Base-by-base conservation (phyloP, 108 stramenopile species). In the Pseudonitzschia multiseries region DNA sequence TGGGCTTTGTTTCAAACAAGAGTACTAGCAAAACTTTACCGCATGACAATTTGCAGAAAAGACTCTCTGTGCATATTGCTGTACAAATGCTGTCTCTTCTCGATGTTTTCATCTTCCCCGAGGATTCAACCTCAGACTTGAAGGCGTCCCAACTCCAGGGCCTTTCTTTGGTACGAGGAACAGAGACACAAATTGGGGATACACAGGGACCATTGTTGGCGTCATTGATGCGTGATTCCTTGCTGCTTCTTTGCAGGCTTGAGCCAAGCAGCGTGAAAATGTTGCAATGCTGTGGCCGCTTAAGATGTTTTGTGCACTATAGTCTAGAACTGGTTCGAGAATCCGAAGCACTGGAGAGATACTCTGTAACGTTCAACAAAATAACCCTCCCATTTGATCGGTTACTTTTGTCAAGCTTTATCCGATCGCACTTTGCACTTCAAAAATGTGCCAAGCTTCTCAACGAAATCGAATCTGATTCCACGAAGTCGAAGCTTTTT, bases 51-150 rank as follows among this genome's bases (percentile, higher is more conserved):
- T 33, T 62, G 15, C 12, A 29, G 20, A 66, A 79, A 33, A 53
- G 83, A 46, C 57, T 88, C 28, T 86, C 75, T 29, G 86, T 89
- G 56, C 83, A 79, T 31, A 31, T 95, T 28, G 68, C 91, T 42
- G 81, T 81, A 0, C 90, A 92, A 66, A 62, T 89, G 15, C 65
- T 95, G 56, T 77, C 85, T 31, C 77, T 95, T 9, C 82, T 95
- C 1, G 93, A 95, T 81, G 88, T 90, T 20, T 95, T 92, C 65
- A 89, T 95, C 51, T 95, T 95, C 64, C 91, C 91, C 1, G 90
- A 93, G 15, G 61, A 62, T 40, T 62, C 61, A 13, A 85, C 86
- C 44, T 69, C 89, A 13, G 93, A 93, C 69, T 72, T 80, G 44
- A 74, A 73, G n/a, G 68, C 83, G 21, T 87, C 89, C 22, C 88